These are phyloP conservation scores for Neurospora sp. DNA, from an alignment of 495 filamentous ascomycete genomes.

Conservation along the genomic window DNA sequence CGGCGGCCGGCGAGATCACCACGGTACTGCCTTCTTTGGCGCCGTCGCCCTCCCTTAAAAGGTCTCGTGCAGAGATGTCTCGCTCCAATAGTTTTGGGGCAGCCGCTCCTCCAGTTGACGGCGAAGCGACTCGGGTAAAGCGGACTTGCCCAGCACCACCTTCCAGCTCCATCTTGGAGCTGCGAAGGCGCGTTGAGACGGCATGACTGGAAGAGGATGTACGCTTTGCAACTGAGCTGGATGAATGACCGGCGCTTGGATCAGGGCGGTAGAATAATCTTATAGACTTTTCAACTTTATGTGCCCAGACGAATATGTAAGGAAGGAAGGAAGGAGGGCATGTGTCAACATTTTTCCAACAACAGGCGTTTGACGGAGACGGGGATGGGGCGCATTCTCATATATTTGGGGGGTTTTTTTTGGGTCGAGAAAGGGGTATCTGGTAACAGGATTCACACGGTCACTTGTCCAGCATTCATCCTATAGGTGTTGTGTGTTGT, in stretches of 20 bases:
- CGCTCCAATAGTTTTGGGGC: conserved; percentile 35
- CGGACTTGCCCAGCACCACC: conserved; percentile 5
- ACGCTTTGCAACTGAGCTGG: background rate
- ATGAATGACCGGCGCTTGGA: background rate
- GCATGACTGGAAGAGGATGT: conserved; percentile 7
- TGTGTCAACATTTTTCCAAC: conserved; percentile 8
- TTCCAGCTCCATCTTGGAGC: conserved; percentile 10
- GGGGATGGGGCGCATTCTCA: background rate
- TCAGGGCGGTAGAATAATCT: background rate
- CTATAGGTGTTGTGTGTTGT: background rate
- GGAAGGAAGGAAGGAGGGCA: background rate
- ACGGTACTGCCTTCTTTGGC: conserved; percentile 24
- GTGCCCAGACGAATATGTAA: background rate
- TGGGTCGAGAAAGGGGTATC: background rate
- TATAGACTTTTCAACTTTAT: conserved; percentile 8
- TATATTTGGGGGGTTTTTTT: background rate
- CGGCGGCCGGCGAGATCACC: conserved; percentile 40
- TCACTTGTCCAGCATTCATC: background rate
- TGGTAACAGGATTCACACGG: background rate
- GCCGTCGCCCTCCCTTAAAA: conserved; percentile 28
- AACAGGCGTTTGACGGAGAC: conserved; percentile 16
- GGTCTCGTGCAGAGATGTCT: conserved; percentile 38
- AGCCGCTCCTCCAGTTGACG: conserved; percentile 3
- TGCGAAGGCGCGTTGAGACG: conserved; percentile 17
- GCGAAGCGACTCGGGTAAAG: conserved; percentile 6